Evolutionary conservation across 164 flowering plant genomes (phyloP).

Genomic region (Umbilicus rupestris): DNA sequence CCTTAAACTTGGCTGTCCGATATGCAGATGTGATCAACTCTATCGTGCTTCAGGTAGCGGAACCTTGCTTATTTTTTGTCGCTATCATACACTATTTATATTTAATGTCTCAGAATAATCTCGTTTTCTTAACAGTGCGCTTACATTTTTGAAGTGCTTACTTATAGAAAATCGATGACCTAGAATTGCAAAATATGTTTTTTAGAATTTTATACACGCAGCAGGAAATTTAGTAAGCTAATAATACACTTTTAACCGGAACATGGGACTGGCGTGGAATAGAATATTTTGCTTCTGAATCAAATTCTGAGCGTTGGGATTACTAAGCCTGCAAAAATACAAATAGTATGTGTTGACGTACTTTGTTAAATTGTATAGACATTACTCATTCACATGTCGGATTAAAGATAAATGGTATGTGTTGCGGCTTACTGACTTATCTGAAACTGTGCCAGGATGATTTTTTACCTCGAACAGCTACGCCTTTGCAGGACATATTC

Average conservation of each 20-base stretch:
- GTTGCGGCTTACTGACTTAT: slow-evolving; percentile 1
- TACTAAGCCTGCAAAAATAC: not conserved
- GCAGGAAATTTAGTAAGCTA: too few species aligned
- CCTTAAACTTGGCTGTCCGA: slow-evolving; percentile 62
- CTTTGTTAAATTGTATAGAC: too few species aligned
- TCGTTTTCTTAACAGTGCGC: not conserved
- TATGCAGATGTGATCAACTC: slow-evolving; percentile 74
- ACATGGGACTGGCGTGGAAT: too few species aligned
- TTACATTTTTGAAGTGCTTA: not conserved
- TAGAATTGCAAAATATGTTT: too few species aligned
- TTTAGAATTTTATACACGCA: too few species aligned
- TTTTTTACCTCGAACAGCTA: slow-evolving; percentile 90
- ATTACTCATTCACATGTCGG: too few species aligned
- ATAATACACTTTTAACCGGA: too few species aligned
- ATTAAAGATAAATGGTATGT: not conserved
- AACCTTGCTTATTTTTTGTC: not conserved
- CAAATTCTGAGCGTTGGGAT: not conserved
- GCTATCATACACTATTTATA: not conserved
- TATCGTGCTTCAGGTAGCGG: slow-evolving; percentile 52
- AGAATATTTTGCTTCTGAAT: not conserved
- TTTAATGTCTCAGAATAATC: not conserved
- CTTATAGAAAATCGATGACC: too few species aligned
- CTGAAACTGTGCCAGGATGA: slow-evolving; percentile 65
- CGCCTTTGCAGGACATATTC: slow-evolving; percentile 86
- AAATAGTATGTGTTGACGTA: too few species aligned